These are phyloP conservation scores for Pleurotus djamor DNA, from an alignment of 768 basidiomycete genomes.

Conservation along the genomic window DNA sequence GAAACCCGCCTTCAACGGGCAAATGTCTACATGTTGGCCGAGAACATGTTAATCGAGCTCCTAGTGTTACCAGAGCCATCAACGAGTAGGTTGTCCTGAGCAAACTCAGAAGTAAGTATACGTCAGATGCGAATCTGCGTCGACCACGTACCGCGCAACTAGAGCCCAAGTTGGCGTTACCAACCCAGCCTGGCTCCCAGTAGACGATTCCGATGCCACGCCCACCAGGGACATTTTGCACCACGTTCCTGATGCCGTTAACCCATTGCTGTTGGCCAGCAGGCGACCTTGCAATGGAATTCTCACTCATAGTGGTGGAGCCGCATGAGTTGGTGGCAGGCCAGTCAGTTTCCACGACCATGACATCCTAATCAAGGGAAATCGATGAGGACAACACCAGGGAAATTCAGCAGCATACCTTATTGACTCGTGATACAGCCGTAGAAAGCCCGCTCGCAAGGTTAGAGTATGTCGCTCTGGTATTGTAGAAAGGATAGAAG, in stretches of 20 bases:
- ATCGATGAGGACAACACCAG: not conserved
- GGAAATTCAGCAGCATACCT: slow-evolving; percentile 28
- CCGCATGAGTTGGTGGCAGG: slow-evolving; percentile 41
- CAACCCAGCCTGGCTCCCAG: slow-evolving; percentile 70
- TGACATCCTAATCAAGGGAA: slow-evolving; percentile 32
- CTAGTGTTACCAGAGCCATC: slow-evolving; percentile 43
- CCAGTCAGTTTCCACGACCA: slow-evolving; percentile 69
- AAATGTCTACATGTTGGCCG: slow-evolving; percentile 25
- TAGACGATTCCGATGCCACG: slow-evolving; percentile 52
- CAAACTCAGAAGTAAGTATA: not conserved
- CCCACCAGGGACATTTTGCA: slow-evolving; percentile 44
- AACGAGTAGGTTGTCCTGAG: slow-evolving; percentile 49
- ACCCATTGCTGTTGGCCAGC: slow-evolving; percentile 56
- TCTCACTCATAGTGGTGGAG: slow-evolving; percentile 40
- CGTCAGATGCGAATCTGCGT: not conserved
- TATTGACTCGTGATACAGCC: slow-evolving; percentile 44
- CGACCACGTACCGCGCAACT: slow-evolving; percentile 31
- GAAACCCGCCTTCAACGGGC: too few relatives aligned
- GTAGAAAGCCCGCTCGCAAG: slow-evolving; percentile 50
- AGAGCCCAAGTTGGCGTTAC: slow-evolving; percentile 46
- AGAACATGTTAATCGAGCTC: slow-evolving; percentile 36
- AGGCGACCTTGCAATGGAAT: slow-evolving; percentile 42
- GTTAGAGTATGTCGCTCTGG: slow-evolving; percentile 49
- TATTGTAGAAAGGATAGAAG: slow-evolving; percentile 65
- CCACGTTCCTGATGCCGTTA: slow-evolving; percentile 42